Evolutionary conservation across 192 early-diverging fungal species (phyloP).

Genomic region (Backusella tarrabulga): DNA sequence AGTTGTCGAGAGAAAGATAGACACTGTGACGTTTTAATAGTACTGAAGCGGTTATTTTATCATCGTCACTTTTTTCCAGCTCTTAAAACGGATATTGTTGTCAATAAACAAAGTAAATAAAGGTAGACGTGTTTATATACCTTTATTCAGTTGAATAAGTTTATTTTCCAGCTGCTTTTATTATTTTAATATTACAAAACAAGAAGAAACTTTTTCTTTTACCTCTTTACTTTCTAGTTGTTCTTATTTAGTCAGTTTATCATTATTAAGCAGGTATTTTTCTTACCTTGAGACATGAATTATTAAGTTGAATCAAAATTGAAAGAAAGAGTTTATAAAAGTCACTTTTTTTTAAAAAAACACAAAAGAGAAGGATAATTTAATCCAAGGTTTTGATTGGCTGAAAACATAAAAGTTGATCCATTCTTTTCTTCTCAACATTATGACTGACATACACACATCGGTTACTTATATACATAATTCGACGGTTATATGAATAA

Average conservation of each 20-base stretch:
- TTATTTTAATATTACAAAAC: neutral
- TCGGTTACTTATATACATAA: neutral
- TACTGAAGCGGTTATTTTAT: conserved; percentile 8
- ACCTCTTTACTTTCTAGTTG: conserved; percentile 3
- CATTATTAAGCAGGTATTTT: neutral
- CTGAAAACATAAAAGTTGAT: neutral
- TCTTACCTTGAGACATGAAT: neutral
- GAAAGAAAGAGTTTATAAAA: neutral
- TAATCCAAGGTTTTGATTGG: neutral
- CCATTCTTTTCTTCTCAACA: neutral
- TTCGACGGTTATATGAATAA: neutral
- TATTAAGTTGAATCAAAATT: neutral
- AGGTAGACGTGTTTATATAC: neutral
- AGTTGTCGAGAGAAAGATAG: neutral
- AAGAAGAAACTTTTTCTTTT: neutral
- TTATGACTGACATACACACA: neutral
- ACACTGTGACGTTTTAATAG: conserved; percentile 22
- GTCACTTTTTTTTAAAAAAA: neutral
- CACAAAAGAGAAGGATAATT: neutral
- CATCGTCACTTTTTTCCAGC: conserved; percentile 10
- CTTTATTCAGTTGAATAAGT: conserved; percentile 3
- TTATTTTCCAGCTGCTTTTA: conserved; percentile 7
- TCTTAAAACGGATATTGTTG: neutral
- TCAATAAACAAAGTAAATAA: neutral
- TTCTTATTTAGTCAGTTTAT: neutral